These are phyloP conservation scores for Carnegiea gigantea DNA, from an alignment of 179 eudicot genomes.

Conservation along the genomic window DNA sequence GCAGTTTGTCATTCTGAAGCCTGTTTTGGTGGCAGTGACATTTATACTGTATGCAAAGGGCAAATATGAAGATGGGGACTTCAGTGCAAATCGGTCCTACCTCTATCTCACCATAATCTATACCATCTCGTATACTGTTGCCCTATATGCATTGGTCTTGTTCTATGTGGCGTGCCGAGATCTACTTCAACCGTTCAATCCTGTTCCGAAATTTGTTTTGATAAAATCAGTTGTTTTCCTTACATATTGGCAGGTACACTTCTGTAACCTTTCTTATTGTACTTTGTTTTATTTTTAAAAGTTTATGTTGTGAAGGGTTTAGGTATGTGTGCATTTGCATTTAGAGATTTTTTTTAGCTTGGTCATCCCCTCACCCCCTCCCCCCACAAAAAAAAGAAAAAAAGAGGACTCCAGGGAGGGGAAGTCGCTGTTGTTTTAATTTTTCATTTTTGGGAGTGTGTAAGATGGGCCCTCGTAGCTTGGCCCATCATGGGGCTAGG, in stretches of 20 bases:
- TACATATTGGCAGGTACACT: conserved; percentile 94
- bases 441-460: too few species aligned
- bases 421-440: not conserved
- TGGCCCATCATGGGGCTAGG: not conserved
- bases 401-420: not conserved
- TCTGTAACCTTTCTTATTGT: not conserved
- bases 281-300: not conserved
- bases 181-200: conserved; percentile 91
- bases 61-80: conserved; percentile 87
- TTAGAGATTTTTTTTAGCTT: not conserved
- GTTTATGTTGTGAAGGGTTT: not conserved
- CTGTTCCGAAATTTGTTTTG: conserved; percentile 92
- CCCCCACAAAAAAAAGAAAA: too few species aligned
- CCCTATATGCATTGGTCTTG: conserved; percentile 86
- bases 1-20: conserved; percentile 98
- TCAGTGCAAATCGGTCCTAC: conserved; percentile 80
- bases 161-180: conserved; percentile 95
- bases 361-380: not conserved
- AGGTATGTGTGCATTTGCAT: not conserved
- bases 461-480: not conserved
- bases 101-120: conserved; percentile 93
- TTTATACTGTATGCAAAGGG: conserved; percentile 85
- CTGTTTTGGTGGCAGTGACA: conserved; percentile 77
- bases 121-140: conserved; percentile 80
- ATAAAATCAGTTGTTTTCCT: conserved; percentile 94